A percentile compares a stretch with the other conserved stretches of the same genome.
phyloP scores from a whole-genome alignment of 2,329 filamentous ascomycete species.

The Aspergillus ustus region DNA sequence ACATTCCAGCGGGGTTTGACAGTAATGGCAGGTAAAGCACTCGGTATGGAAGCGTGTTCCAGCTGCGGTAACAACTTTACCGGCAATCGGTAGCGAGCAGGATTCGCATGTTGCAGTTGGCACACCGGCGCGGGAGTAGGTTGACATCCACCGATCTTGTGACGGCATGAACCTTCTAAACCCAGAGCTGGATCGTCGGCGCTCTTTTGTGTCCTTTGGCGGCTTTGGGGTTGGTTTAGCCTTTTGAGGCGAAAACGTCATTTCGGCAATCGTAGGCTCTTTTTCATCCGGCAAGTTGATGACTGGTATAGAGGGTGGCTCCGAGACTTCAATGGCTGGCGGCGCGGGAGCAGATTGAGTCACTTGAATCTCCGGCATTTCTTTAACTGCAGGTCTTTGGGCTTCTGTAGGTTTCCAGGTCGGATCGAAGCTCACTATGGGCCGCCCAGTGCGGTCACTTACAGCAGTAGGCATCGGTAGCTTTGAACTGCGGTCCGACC shows the following conservation, averaged over 20 bases:
- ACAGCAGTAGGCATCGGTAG: slow-evolving; percentile 88
- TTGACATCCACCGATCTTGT: slow-evolving; percentile 41
- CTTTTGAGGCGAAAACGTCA: slow-evolving; percentile 25
- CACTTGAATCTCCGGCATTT: slow-evolving; percentile 31
- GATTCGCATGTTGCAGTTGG: slow-evolving; percentile 79
- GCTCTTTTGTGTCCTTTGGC: slow-evolving; percentile 24
- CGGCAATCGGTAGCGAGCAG: slow-evolving; percentile 82
- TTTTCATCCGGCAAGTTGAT: slow-evolving; percentile 58
- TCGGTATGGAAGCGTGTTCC: slow-evolving; percentile 88
- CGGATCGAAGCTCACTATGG: slow-evolving; percentile 95
- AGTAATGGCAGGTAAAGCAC: slow-evolving; percentile 89
- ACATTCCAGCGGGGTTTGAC: slow-evolving; percentile 85
- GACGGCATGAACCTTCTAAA: slow-evolving; percentile 42
- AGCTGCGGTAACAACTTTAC: slow-evolving; percentile 83
- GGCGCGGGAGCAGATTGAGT: slow-evolving; percentile 54
- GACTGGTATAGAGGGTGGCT: slow-evolving; percentile 45
- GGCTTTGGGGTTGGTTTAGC: slow-evolving; percentile 20
- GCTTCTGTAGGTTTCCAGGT: slow-evolving; percentile 70
- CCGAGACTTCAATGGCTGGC: slow-evolving; percentile 41
- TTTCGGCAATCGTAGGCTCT: slow-evolving; percentile 44
- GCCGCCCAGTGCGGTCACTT: slow-evolving; percentile 85
- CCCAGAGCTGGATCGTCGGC: slow-evolving; percentile 30
- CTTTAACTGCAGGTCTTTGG: slow-evolving; percentile 31
- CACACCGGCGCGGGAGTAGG: slow-evolving; percentile 53
- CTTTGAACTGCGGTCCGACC: slow-evolving; percentile 85